Conservation (phyloP, 768 basidiomycete genomes). For the Pholiota molesta region DNA sequence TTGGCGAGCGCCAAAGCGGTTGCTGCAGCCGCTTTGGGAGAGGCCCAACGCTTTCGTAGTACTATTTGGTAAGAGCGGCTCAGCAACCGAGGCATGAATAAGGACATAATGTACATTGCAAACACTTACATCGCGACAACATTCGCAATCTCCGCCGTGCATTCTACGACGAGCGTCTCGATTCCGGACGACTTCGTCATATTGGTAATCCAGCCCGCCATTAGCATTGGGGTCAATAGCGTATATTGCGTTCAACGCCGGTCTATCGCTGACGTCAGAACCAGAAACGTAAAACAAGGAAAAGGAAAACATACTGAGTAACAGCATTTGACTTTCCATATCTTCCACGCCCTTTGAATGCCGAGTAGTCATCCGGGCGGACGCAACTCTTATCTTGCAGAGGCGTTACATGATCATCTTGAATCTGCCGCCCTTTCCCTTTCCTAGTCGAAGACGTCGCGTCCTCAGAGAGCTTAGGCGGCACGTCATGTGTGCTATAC, state of each 20-base stretch:
- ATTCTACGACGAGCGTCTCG: conserved; percentile 65
- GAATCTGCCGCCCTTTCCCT: conserved; percentile 25
- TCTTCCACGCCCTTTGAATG: conserved; percentile 61
- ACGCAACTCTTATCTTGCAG: conserved; percentile 22
- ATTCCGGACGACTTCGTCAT: conserved; percentile 74
- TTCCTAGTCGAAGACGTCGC: conserved; percentile 9
- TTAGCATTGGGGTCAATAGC: conserved; percentile 70
- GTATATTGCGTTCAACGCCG: conserved; percentile 65
- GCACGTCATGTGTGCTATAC: not conserved
- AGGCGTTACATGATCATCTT: conserved; percentile 23
- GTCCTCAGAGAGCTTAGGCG: not conserved
- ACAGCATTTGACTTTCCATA: conserved; percentile 43
- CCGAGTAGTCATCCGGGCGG: conserved; percentile 42
- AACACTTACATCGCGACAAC: conserved; percentile 66
- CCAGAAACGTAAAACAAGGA: not conserved
- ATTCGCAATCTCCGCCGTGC: conserved; percentile 81
- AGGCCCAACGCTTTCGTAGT: conserved; percentile 77
- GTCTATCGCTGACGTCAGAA: conserved; percentile 1
- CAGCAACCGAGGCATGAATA: not conserved
- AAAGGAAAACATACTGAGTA: conserved; percentile 28
- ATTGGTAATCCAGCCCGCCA: conserved; percentile 66
- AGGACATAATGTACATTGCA: not conserved
- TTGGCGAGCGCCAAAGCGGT: conserved; percentile 76
- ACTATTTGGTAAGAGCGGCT: conserved; percentile 44
- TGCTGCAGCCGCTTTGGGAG: conserved; percentile 65